These are phyloP conservation scores for Colletotrichum tabaci DNA, from an alignment of 2,329 filamentous ascomycete genomes.

Conservation along the genomic window DNA sequence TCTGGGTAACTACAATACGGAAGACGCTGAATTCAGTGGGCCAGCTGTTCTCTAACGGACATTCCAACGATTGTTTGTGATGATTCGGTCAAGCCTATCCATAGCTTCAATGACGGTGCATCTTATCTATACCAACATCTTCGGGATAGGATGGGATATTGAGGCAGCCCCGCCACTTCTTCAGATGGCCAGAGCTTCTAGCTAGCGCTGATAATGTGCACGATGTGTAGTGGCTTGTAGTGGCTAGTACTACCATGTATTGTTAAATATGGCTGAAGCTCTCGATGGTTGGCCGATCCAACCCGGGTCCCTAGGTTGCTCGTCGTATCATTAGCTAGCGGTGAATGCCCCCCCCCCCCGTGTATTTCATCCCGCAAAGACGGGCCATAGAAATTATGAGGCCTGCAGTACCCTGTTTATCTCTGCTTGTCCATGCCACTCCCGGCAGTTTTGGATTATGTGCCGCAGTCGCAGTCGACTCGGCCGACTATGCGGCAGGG, in stretches of 20 bases:
- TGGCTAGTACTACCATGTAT: no score
- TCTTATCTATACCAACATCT: background rate
- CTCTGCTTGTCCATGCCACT: slow-evolving; percentile 15
- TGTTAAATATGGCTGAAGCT: slow-evolving; percentile 12
- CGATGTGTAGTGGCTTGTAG: background rate
- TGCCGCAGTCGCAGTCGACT: background rate
- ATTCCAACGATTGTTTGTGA: background rate
- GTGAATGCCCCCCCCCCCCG: background rate
- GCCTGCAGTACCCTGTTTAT: background rate
- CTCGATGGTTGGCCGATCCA: slow-evolving; percentile 8
- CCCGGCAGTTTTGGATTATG: slow-evolving; percentile 1
- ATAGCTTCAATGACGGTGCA: background rate
- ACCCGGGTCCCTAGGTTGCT: background rate
- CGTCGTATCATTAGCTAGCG: background rate
- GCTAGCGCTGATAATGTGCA: slow-evolving; percentile 11
- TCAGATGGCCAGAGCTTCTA: slow-evolving; percentile 31
- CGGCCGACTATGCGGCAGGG: background rate
- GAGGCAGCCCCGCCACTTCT: slow-evolving; percentile 10
- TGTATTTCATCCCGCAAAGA: background rate
- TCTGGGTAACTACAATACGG: background rate
- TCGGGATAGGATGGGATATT: background rate
- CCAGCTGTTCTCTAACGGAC: background rate
- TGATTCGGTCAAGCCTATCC: background rate
- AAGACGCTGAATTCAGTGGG: no score
- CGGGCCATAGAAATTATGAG: background rate